These are phyloP conservation scores for Oenanthe sinensis DNA, from an alignment of 129 eudicot genomes.

Conservation along the genomic window DNA sequence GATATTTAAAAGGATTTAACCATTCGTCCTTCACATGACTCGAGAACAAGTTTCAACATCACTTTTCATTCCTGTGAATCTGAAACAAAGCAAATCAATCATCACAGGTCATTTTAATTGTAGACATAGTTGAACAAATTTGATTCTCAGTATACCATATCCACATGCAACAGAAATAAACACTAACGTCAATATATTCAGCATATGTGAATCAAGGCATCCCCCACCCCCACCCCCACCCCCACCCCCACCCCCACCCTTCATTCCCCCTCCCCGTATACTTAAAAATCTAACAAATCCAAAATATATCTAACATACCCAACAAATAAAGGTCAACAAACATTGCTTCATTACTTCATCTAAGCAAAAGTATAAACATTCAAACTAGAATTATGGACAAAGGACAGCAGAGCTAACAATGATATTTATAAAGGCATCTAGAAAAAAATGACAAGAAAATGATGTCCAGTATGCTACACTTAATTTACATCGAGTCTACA, in stretches of 20 bases:
- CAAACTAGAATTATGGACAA: not conserved
- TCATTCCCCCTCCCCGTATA: not conserved
- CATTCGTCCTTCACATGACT: slow-evolving; percentile 1
- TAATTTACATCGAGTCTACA: not conserved
- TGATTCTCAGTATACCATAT: not conserved
- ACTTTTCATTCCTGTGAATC: slow-evolving; percentile 12
- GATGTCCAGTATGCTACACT: not conserved
- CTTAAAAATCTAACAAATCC: not conserved
- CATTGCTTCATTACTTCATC: not conserved
- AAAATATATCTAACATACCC: not conserved
- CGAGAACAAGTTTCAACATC: not conserved
- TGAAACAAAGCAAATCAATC: slow-evolving; percentile 4
- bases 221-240: not conserved
- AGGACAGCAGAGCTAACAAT: too few relatives aligned
- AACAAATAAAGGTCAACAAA: not conserved
- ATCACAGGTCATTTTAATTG: not conserved
- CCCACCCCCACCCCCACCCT: not conserved
- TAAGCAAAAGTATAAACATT: not conserved
- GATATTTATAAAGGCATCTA: not conserved
- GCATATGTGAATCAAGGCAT: not conserved
- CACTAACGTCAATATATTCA: not conserved
- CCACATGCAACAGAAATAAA: not conserved
- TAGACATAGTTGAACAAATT: not conserved
- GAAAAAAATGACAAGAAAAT: not conserved
- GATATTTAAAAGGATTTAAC: not conserved